Evolutionary conservation across 2,329 filamentous ascomycete genomes (phyloP).

Genomic region (Fusarium sp.): DNA sequence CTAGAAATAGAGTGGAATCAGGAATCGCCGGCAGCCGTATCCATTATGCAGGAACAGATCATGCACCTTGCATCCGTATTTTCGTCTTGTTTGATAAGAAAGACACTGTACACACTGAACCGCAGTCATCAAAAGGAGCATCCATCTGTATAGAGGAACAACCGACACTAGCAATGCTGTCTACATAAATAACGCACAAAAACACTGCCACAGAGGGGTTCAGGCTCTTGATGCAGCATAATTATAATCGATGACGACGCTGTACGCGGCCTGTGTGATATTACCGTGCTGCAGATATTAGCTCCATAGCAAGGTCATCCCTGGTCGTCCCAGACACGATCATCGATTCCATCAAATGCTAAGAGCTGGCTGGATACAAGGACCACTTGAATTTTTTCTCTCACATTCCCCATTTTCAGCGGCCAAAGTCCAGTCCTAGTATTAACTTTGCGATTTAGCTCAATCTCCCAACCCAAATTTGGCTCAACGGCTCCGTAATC

Average conservation of each 20-base stretch:
- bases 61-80: conserved; percentile 13
- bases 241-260: conserved; percentile 38
- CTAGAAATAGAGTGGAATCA: conserved; percentile 4
- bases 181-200: not conserved
- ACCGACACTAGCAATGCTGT: not conserved
- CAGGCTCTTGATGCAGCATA: not conserved
- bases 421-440: not conserved
- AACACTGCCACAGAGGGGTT: not conserved
- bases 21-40: not conserved
- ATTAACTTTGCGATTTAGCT: conserved; percentile 21
- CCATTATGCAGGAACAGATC: conserved; percentile 34
- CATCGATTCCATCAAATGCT: conserved; percentile 26
- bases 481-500: conserved; percentile 8
- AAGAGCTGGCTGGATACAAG: not conserved
- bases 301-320: conserved; percentile 19
- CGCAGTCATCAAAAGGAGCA: not conserved
- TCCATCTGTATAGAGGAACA: not conserved
- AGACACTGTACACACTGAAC: not conserved
- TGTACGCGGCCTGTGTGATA: conserved; percentile 33
- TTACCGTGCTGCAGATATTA: conserved; percentile 4
- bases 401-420: not conserved
- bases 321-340: conserved; percentile 28
- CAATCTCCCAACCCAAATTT: conserved; percentile 21
- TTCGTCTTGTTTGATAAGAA: not conserved
- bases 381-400: conserved; percentile 9